Evolutionary conservation across 163 green algal genomes (phyloP).

Genomic region (Coccomyxa subellipsoidea): DNA sequence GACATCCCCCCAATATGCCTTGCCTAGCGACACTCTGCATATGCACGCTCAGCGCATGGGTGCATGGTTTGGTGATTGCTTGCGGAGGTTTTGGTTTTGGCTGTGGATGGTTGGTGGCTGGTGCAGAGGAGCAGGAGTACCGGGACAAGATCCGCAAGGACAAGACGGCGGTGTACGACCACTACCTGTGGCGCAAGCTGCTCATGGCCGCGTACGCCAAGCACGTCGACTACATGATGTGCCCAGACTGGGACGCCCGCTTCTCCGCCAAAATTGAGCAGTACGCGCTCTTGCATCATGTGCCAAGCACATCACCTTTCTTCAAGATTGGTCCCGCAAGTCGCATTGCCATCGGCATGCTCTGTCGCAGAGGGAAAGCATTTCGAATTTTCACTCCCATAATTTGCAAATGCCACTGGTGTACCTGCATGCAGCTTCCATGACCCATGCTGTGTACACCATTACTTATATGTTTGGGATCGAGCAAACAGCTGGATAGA

Average conservation of each 20-base stretch:
- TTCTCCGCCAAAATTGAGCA: background rate
- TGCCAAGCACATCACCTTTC: background rate
- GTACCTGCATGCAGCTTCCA: no score
- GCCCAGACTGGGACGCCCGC: background rate
- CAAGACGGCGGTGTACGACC: background rate
- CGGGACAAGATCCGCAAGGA: background rate
- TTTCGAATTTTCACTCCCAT: no score
- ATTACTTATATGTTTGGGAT: no score
- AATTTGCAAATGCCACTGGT: no score
- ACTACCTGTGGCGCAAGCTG: background rate
- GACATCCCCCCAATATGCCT: background rate
- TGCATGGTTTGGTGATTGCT: no score
- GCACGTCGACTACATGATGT: background rate
- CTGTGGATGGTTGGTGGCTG: background rate
- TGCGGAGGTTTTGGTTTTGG: background rate
- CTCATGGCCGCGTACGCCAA: background rate
- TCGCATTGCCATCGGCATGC: background rate
- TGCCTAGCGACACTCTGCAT: no score
- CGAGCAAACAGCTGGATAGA: no score
- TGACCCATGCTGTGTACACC: no score
- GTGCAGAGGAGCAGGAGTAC: conserved; percentile 3
- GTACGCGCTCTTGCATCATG: background rate
- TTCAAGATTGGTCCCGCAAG: background rate
- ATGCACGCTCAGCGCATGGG: no score
- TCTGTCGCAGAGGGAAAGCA: no score